These are phyloP conservation scores for Melastoma malabathricum DNA, from an alignment of 345 rosid genomes.

Conservation along the genomic window DNA sequence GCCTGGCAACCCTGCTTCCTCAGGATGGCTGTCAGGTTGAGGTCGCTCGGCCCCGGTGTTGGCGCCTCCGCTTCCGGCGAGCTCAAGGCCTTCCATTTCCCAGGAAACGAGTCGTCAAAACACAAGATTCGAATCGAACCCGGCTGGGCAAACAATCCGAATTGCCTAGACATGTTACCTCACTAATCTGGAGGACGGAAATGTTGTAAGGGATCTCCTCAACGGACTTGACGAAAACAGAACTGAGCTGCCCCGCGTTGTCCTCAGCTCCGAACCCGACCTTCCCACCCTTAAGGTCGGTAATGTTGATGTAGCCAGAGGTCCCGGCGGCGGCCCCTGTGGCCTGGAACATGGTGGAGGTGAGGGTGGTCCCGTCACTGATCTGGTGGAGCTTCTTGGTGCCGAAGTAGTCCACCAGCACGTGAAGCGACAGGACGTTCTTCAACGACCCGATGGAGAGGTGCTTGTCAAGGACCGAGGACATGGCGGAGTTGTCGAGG, in stretches of 20 bases:
- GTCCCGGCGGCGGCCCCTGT: slow-evolving; percentile 81
- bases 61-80: slow-evolving; percentile 88
- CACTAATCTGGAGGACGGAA: slow-evolving; percentile 67
- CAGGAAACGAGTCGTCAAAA: not conserved
- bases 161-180: slow-evolving; percentile 9
- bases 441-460: slow-evolving; percentile 53
- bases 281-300: slow-evolving; percentile 72
- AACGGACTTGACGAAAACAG: slow-evolving; percentile 56
- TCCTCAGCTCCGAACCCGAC: slow-evolving; percentile 67
- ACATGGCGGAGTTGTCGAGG: slow-evolving; percentile 79
- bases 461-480: slow-evolving; percentile 43
- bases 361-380: slow-evolving; percentile 45
- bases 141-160: too few species aligned
- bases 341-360: slow-evolving; percentile 84
- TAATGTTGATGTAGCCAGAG: slow-evolving; percentile 69
- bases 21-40: slow-evolving; percentile 51
- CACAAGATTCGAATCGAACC: too few species aligned
- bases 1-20: slow-evolving; percentile 75
- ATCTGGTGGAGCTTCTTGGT: slow-evolving; percentile 87
- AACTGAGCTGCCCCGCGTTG: slow-evolving; percentile 34
- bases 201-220: slow-evolving; percentile 70
- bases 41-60: slow-evolving; percentile 45
- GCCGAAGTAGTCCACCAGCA: slow-evolving; percentile 83
- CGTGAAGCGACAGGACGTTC: slow-evolving; percentile 80
- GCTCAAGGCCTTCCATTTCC: slow-evolving; percentile 22